Conservation (phyloP, 768 basidiomycete genomes). For the Dacryopinax primogenitus region DNA sequence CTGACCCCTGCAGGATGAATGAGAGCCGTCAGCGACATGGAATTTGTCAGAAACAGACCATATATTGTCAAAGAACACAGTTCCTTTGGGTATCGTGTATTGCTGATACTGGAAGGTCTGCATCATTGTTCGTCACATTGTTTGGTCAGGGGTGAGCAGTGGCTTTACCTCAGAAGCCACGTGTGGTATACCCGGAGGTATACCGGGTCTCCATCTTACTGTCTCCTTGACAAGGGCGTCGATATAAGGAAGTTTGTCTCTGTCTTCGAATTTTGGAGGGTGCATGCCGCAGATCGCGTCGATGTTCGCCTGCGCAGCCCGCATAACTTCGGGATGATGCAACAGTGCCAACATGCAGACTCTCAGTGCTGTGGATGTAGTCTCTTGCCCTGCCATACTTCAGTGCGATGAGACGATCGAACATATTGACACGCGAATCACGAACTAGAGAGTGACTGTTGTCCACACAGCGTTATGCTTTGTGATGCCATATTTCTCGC, state of each 20-base stretch:
- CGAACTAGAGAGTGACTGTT: not conserved
- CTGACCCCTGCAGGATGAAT: slow-evolving; percentile 1
- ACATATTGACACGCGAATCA: not conserved
- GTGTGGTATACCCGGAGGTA: not conserved
- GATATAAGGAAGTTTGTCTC: slow-evolving; percentile 10
- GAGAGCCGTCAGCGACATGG: not conserved
- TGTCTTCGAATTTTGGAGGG: slow-evolving; percentile 12
- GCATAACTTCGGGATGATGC: not conserved
- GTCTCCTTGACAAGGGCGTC: slow-evolving; percentile 11
- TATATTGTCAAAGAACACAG: slow-evolving; percentile 14
- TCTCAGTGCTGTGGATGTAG: not conserved
- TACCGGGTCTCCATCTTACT: not conserved
- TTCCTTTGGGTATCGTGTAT: slow-evolving; percentile 15
- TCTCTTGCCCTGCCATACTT: not conserved
- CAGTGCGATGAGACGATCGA: not conserved
- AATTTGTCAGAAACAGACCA: slow-evolving; percentile 14
- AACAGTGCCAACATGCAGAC: not conserved
- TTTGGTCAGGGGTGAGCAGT: not conserved
- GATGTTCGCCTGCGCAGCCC: not conserved
- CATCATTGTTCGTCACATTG: not conserved
- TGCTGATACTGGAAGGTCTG: slow-evolving; percentile 10
- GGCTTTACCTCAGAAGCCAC: not conserved
- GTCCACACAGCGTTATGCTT: not conserved
- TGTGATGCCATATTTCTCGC: not conserved
- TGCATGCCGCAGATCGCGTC: not conserved